These are phyloP conservation scores for Acacia melanoxylon DNA, from an alignment of 306 rosid genomes.

Conservation along the genomic window DNA sequence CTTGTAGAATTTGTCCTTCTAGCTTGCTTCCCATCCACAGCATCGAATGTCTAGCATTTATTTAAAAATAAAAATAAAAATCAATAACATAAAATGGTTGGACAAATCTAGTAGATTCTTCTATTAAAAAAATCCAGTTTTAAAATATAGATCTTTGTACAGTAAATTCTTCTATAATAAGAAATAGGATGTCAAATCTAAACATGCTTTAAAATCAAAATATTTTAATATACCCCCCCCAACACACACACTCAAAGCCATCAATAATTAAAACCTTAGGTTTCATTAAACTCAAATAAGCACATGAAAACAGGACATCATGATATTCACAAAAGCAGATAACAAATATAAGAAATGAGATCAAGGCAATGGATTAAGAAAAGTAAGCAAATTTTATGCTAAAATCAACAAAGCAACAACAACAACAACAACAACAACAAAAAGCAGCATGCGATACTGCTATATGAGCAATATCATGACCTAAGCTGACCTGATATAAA, in stretches of 20 bases:
- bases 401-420: not conserved
- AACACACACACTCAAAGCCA: not conserved
- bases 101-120: not conserved
- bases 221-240: not conserved
- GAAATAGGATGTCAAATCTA: not conserved
- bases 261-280: not conserved
- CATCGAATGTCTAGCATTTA: conserved; percentile 82
- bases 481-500: conserved; percentile 77
- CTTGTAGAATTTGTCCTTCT: conserved; percentile 94
- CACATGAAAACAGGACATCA: conserved; percentile 6
- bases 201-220: not conserved
- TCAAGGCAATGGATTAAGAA: not conserved
- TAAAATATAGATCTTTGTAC: not conserved
- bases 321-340: conserved; percentile 7
- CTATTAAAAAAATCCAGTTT: not conserved
- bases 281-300: not conserved
- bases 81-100: not conserved
- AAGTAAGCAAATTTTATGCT: not conserved
- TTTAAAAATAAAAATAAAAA: not conserved
- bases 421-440: not conserved
- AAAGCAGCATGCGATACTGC: conserved; percentile 5
- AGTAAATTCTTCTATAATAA: not conserved
- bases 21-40: conserved; percentile 99
- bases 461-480: not conserved
- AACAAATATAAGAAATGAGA: not conserved